A percentile compares a stretch with the other conserved stretches of the same genome.
Evolutionary conservation across 805 yeast species (phyloP).

Genomic region (Zygoascus flipseniorum): DNA sequence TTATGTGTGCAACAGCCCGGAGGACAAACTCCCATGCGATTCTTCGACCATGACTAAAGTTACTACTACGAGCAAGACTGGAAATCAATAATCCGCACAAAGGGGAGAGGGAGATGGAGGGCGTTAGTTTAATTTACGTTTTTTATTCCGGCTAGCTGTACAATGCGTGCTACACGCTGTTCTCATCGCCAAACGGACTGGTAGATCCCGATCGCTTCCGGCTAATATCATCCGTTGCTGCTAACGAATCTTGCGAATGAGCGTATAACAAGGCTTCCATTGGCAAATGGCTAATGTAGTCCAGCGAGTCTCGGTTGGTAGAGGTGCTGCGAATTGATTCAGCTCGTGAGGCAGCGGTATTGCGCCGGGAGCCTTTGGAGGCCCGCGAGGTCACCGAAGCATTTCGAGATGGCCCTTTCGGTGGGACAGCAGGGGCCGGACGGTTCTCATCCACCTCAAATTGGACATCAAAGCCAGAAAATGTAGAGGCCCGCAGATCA

Average conservation of each 20-base stretch:
- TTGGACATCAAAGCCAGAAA: slow-evolving; percentile 15
- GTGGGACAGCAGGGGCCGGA: background rate
- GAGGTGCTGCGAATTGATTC: background rate
- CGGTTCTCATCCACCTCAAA: slow-evolving; percentile 7
- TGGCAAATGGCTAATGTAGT: background rate
- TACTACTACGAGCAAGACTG: background rate
- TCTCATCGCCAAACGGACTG: background rate
- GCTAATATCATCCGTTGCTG: background rate
- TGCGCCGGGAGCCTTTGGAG: background rate
- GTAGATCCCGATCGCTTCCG: background rate
- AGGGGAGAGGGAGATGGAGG: background rate
- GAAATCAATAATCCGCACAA: background rate
- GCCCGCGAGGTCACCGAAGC: background rate
- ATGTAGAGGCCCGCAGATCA: slow-evolving; percentile 5
- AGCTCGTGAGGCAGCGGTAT: background rate
- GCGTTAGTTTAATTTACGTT: background rate
- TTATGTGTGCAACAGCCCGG: background rate
- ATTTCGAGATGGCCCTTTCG: background rate
- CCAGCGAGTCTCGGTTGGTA: slow-evolving; percentile 1
- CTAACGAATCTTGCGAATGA: background rate
- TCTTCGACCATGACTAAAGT: background rate
- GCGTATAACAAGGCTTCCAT: background rate
- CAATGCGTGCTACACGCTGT: background rate
- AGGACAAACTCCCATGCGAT: background rate
- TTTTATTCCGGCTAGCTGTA: background rate